Percentiles rank a stretch among this genome's conserved stretches.
Evolutionary conservation across 169 alveolate species (phyloP).

Genomic region (Hepatocystis sp.): DNA sequence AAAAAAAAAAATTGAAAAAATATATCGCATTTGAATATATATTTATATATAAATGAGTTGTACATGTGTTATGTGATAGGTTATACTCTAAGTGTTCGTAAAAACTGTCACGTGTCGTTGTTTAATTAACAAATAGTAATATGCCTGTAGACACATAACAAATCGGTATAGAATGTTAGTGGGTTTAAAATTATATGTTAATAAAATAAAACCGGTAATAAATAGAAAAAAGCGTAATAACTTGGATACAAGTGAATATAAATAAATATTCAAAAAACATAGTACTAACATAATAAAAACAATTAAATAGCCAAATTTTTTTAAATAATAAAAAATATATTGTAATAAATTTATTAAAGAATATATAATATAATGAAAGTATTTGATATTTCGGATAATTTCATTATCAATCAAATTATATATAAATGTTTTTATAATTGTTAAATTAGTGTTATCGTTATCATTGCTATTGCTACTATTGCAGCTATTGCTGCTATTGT

Average conservation of each 20-base stretch:
- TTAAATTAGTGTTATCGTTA: conserved; percentile 23
- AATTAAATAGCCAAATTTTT: conserved; percentile 61
- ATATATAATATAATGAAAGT: conserved; percentile 46
- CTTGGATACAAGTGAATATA: conserved; percentile 42
- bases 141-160: conserved; percentile 42
- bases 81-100: too few relatives aligned
- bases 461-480: conserved; percentile 6
- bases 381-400: conserved; percentile 55
- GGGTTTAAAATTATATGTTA: conserved; percentile 74
- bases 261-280: conserved; percentile 34
- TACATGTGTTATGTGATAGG: too few relatives aligned
- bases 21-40: too few relatives aligned
- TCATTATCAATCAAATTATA: conserved; percentile 60
- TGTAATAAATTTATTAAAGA: conserved; percentile 27
- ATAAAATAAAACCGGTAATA: conserved; percentile 31
- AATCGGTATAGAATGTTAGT: conserved; percentile 41
- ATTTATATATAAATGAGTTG: too few relatives aligned
- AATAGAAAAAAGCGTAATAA: conserved; percentile 20
- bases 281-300: conserved; percentile 24
- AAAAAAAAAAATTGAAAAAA: too few relatives aligned
- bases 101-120: conserved; percentile 19
- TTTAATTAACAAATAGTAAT: conserved; percentile 21
- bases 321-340: conserved; percentile 18
- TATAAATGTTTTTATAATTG: conserved; percentile 42
- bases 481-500: not conserved